Percentiles rank a stretch among this genome's conserved stretches.
Conservation (phyloP, 2,329 filamentous ascomycete genomes). For the Phoma herbarum region DNA sequence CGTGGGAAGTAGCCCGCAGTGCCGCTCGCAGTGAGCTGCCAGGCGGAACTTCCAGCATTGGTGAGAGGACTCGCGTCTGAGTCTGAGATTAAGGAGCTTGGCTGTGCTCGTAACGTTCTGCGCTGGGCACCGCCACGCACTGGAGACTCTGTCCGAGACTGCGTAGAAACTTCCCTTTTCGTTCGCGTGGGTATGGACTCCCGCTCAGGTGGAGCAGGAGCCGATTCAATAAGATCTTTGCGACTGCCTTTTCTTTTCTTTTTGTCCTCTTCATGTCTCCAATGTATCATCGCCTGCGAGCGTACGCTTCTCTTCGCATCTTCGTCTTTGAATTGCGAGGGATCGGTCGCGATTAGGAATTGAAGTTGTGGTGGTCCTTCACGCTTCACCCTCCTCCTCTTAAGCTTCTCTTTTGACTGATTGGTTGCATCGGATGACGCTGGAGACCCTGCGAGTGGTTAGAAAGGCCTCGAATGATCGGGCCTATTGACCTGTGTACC, state of each 20-base stretch:
- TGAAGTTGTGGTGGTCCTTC: constrained; percentile 41
- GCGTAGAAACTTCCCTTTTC: background rate
- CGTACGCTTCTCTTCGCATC: constrained; percentile 41
- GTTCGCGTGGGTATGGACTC: background rate
- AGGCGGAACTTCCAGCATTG: background rate
- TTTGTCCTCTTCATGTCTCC: constrained; percentile 31
- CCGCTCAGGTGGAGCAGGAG: background rate
- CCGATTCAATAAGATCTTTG: background rate
- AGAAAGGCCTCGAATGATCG: constrained; percentile 4
- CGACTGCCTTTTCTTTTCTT: constrained; percentile 18
- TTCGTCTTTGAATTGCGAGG: constrained; percentile 43
- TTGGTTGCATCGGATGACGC: background rate
- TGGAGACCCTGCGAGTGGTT: constrained; percentile 4
- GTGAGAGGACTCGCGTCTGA: background rate
- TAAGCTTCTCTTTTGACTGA: constrained; percentile 17
- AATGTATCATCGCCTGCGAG: constrained; percentile 47
- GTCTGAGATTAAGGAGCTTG: background rate
- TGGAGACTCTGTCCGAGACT: background rate
- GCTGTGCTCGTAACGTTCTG: background rate
- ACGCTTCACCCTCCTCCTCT: constrained; percentile 32
- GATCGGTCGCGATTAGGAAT: constrained; percentile 43
- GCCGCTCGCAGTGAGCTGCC: constrained; percentile 9
- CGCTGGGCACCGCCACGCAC: background rate
- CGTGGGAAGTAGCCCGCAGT: constrained; percentile 8
- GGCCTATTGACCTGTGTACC: constrained; percentile 13